These are phyloP conservation scores for Pseudogymnoascus sp. DNA, from an alignment of 2,329 filamentous ascomycete species.

Conservation along the genomic window DNA sequence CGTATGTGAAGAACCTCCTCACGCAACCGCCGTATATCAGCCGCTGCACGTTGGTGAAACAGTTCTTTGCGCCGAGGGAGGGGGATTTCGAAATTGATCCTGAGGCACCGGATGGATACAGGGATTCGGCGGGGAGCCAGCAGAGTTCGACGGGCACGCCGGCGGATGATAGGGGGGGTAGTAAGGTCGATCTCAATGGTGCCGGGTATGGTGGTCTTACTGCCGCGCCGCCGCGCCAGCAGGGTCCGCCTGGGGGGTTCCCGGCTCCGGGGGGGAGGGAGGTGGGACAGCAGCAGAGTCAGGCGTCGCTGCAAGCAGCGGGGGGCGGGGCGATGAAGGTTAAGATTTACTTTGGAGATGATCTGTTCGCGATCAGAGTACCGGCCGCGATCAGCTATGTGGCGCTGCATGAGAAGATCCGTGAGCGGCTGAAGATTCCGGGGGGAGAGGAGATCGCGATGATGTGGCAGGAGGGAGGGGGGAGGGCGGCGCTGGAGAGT, in stretches of 20 bases:
- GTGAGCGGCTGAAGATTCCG: slow-evolving; percentile 70
- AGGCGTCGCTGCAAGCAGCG: slow-evolving; percentile 34
- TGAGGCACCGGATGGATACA: slow-evolving; percentile 55
- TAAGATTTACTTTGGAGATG: slow-evolving; percentile 88
- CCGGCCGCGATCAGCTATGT: slow-evolving; percentile 69
- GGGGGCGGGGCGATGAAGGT: slow-evolving; percentile 64
- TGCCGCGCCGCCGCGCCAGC: slow-evolving; percentile 36
- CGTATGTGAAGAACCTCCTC: slow-evolving; percentile 89
- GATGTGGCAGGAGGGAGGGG: slow-evolving; percentile 71
- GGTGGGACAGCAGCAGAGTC: slow-evolving; percentile 12
- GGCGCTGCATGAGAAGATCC: slow-evolving; percentile 74
- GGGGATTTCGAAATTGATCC: slow-evolving; percentile 91
- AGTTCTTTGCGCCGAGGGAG: slow-evolving; percentile 82
- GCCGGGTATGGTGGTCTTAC: slow-evolving; percentile 45
- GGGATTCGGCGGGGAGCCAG: slow-evolving; percentile 62
- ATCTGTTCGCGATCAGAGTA: slow-evolving; percentile 85
- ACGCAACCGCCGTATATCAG: slow-evolving; percentile 77
- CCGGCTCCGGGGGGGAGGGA: neutral
- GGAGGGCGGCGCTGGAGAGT: neutral
- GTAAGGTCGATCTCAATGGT: slow-evolving; percentile 54
- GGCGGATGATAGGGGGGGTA: slow-evolving; percentile 52
- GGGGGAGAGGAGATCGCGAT: slow-evolving; percentile 63
- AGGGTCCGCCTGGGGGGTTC: slow-evolving; percentile 11
- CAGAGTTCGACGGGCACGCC: slow-evolving; percentile 57
- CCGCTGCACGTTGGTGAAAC: slow-evolving; percentile 71